Evolutionary conservation across 2,329 filamentous ascomycete genomes (phyloP).

Genomic region (Penicillium crustosum): DNA sequence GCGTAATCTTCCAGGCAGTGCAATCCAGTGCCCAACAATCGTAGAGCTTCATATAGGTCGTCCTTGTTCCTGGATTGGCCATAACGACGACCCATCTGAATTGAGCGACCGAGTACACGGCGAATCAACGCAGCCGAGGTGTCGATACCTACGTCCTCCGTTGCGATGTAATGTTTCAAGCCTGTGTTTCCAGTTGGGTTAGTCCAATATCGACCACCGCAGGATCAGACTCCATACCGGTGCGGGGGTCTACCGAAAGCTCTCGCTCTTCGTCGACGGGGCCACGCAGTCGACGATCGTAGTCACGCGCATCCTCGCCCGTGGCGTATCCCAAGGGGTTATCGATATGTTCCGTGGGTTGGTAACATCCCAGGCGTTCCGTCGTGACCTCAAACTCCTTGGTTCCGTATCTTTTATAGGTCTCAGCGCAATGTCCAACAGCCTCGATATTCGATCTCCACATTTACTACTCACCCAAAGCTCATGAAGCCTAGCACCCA

Average conservation of each 20-base stretch:
- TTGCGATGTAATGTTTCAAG: conserved; percentile 93
- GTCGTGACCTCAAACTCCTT: conserved; percentile 82
- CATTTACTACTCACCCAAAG: conserved; percentile 61
- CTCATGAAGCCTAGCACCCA: conserved; percentile 88
- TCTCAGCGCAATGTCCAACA: background rate
- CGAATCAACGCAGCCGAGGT: conserved; percentile 78
- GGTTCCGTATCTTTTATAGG: conserved; percentile 55
- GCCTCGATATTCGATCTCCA: background rate
- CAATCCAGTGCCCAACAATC: conserved; percentile 80
- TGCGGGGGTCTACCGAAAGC: conserved; percentile 71
- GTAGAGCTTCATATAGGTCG: conserved; percentile 85
- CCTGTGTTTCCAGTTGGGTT: conserved; percentile 36
- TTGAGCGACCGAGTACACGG: conserved; percentile 68
- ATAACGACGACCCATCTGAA: conserved; percentile 78
- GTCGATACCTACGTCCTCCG: conserved; percentile 73
- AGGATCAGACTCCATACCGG: conserved; percentile 48
- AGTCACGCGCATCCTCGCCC: conserved; percentile 79
- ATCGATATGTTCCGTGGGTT: conserved; percentile 81
- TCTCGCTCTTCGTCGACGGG: conserved; percentile 77
- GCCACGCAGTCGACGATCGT: conserved; percentile 76
- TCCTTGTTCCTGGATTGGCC: conserved; percentile 63
- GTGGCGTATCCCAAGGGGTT: conserved; percentile 82
- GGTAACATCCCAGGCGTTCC: conserved; percentile 76
- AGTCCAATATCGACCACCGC: background rate
- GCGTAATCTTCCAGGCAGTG: conserved; percentile 93